Evolutionary conservation across 257 asterid species (phyloP), one percentile per base, ranked within the genome.

Genomic region (Solanum pimpinellifolium): DNA sequence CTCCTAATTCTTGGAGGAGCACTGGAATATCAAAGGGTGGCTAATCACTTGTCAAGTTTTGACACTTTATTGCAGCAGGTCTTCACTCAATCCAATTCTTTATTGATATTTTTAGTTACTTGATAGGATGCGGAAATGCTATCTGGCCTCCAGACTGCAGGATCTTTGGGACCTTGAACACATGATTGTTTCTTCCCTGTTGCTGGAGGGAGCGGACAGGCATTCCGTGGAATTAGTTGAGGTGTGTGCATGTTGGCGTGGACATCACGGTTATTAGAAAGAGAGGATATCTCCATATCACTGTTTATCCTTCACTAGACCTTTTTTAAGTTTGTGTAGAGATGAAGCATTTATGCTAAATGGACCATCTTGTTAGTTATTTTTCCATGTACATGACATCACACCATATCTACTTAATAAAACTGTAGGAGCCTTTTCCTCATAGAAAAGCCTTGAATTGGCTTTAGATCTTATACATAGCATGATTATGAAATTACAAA

Each of bases 11-110:
- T 97, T 69, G 98, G 98, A 88, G 99, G 99, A 85, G 98, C 98
- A 85, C 97, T 97, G 86, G 98, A 97, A 90, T 97, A 97, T 88
- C 99, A 97, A 92, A 93, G 99, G 90, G 97, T 97, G 90, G 90
- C 98, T 82, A 95, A 91, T 88, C 94, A 94, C 90, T 94, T 95
- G 89, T 95, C 99, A 89, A 95, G 99, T 91, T 91, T 95, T 85
- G 99, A 97, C 89, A 97, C 99, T 81, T 88, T 97, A 91, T 92
- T 97, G 91, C 98, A 97, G 91, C 99, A 97, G 97, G 99, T 96
- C 89, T 86, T 83, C 80, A 81, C 88, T 81, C 46, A 5, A 81
- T 81, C 85, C 44, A 81, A 47, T 81, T 81, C 69, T 81, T 80
- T 49, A 42, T 49, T 81, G 85, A 81, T 81, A 47, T 11, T 49